Conservation (phyloP, 2,329 filamentous ascomycete species). For the Botrytis paeoniae region DNA sequence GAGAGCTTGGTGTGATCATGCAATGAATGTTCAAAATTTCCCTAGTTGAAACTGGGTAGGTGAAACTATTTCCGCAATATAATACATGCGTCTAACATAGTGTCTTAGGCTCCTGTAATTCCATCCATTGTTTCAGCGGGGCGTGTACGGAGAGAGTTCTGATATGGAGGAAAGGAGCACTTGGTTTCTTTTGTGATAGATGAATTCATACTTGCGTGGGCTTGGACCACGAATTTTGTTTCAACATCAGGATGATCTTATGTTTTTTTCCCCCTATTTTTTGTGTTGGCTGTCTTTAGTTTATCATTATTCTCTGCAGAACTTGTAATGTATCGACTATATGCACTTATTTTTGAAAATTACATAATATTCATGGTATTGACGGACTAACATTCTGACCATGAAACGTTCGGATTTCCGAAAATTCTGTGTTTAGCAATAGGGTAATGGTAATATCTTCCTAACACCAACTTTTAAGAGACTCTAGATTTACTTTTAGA, state of each 20-base stretch:
- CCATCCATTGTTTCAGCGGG: not conserved
- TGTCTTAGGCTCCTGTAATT: not conserved
- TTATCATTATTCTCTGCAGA: not conserved
- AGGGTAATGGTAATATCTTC: too few species aligned
- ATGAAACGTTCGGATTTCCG: not conserved
- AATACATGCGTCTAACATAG: not conserved
- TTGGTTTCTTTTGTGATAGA: not conserved
- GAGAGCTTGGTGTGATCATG: not conserved
- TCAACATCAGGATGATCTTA: not conserved
- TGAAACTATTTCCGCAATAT: not conserved
- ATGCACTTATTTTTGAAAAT: too few species aligned
- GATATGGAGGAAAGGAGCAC: not conserved
- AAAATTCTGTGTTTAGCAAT: not conserved
- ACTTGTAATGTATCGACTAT: not conserved
- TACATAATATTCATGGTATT: too few species aligned
- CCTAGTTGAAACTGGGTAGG: not conserved
- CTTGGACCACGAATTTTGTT: not conserved
- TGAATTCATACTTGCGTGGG: not conserved
- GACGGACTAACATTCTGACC: too few species aligned
- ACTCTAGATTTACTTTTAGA: too few species aligned
- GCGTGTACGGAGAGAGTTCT: fast-evolving
- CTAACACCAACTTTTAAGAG: too few species aligned
- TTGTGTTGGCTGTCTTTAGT: too few species aligned
- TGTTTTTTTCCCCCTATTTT: too few species aligned
- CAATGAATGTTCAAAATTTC: not conserved